Evolutionary conservation across 2,329 filamentous ascomycete species (phyloP).

Genomic region (Kalmusia sp.): DNA sequence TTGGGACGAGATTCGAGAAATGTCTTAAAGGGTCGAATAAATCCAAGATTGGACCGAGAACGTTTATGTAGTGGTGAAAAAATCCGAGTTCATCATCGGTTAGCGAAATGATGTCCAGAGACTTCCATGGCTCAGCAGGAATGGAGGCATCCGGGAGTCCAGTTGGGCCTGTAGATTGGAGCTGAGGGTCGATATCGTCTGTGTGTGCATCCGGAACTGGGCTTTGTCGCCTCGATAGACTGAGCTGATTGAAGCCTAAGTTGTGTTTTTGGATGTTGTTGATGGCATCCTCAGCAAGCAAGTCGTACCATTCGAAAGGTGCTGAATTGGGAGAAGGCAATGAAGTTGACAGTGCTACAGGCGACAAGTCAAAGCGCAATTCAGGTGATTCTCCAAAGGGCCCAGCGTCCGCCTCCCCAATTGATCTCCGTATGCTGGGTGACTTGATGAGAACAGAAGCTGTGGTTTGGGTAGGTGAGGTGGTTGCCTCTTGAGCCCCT

Average conservation of each 20-base stretch:
- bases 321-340: slow-evolving; percentile 52
- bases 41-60: slow-evolving; percentile 51
- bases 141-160: slow-evolving; percentile 9
- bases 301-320: slow-evolving; percentile 58
- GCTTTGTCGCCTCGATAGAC: slow-evolving; percentile 34
- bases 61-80: slow-evolving; percentile 49
- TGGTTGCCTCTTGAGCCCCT: slow-evolving; percentile 21
- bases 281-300: slow-evolving; percentile 54
- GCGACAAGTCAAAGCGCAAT: slow-evolving; percentile 38
- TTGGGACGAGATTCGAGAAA: slow-evolving; percentile 41
- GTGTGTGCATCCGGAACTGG: slow-evolving; percentile 25
- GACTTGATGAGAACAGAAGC: slow-evolving; percentile 17
- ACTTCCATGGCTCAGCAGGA: slow-evolving; percentile 37
- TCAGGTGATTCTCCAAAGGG: slow-evolving; percentile 37
- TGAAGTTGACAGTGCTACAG: slow-evolving; percentile 37
- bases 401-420: slow-evolving; percentile 28
- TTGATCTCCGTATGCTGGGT: slow-evolving; percentile 23
- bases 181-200: slow-evolving; percentile 21
- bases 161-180: slow-evolving; percentile 14
- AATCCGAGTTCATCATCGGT: slow-evolving; percentile 47
- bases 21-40: slow-evolving; percentile 52
- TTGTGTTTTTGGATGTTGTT: slow-evolving; percentile 46
- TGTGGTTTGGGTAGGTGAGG: slow-evolving; percentile 21
- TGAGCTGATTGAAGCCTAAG: slow-evolving; percentile 35
- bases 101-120: slow-evolving; percentile 30